Evolutionary conservation across 768 basidiomycete species (phyloP).

Genomic region (Kwoniella newhampshirensis): DNA sequence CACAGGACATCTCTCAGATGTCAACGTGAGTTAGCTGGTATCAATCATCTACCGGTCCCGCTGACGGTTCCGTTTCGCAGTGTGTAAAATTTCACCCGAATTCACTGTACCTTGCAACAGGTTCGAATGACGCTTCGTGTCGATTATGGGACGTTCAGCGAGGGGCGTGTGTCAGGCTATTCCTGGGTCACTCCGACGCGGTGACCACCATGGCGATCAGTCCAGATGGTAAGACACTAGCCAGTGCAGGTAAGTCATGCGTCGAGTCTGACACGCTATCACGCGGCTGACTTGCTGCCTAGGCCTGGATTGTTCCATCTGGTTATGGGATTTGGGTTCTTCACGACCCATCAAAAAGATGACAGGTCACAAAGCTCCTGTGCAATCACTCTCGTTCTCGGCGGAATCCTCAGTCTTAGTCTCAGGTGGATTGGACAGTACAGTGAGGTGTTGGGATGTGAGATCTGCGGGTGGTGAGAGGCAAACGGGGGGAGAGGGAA

Average conservation of each 20-base stretch:
- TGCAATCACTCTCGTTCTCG: conserved; percentile 87
- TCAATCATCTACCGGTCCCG: not conserved
- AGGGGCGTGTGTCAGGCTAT: conserved; percentile 88
- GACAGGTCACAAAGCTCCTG: conserved; percentile 84
- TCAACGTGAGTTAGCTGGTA: conserved; percentile 73
- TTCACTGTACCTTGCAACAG: conserved; percentile 93
- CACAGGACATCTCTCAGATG: conserved; percentile 93
- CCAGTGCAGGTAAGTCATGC: conserved; percentile 68
- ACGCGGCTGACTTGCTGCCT: conserved; percentile 41
- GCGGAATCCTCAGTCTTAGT: conserved; percentile 87
- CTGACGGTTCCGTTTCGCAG: conserved; percentile 55
- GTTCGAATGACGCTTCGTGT: conserved; percentile 93
- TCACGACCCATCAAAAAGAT: conserved; percentile 93
- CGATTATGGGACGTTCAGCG: conserved; percentile 98
- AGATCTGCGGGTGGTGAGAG: conserved; percentile 68
- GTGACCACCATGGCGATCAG: conserved; percentile 83
- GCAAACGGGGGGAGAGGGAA: not conserved
- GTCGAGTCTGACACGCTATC: not conserved
- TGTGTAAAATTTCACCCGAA: conserved; percentile 96
- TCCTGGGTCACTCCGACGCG: conserved; percentile 88
- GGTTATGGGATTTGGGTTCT: conserved; percentile 95
- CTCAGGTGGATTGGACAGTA: conserved; percentile 90
- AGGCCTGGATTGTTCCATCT: conserved; percentile 74
- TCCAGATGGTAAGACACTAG: conserved; percentile 90
- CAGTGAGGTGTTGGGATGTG: conserved; percentile 97